Percentiles rank a stretch among this genome's conserved stretches.
Conservation (phyloP, 192 early-diverging fungal genomes). For the Entophlyctis helioformis region DNA sequence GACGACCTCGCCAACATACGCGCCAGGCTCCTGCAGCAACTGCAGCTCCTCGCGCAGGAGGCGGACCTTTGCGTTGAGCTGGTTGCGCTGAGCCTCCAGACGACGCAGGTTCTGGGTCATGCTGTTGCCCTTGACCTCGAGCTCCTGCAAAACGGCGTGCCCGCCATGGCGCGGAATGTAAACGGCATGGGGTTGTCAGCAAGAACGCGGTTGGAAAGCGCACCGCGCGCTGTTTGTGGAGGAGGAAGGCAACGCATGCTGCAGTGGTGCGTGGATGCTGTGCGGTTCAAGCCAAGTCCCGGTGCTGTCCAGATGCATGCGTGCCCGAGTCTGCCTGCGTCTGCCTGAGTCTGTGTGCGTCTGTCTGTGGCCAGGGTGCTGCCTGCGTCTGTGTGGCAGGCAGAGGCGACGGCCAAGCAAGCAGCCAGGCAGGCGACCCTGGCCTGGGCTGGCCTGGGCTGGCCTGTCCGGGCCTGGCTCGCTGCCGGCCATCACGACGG, state of each 20-base stretch:
- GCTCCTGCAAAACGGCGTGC: conserved; percentile 36
- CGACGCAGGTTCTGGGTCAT: conserved; percentile 94
- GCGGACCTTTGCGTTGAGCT: conserved; percentile 93
- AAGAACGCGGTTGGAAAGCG: background rate
- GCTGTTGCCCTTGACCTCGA: conserved; percentile 75
- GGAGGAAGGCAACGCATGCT: background rate
- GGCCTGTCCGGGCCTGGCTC: too few relatives aligned
- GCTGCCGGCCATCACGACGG: too few relatives aligned
- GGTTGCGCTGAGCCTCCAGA: conserved; percentile 96
- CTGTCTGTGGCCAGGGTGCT: too few relatives aligned
- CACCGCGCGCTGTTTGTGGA: background rate
- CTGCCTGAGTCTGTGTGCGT: too few relatives aligned
- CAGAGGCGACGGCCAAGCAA: too few relatives aligned
- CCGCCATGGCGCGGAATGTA: background rate
- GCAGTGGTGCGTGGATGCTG: background rate
- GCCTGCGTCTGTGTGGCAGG: too few relatives aligned
- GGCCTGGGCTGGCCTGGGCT: too few relatives aligned
- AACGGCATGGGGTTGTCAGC: background rate
- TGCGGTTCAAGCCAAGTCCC: background rate
- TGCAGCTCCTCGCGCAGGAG: conserved; percentile 92
- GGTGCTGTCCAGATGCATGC: background rate
- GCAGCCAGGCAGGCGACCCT: too few relatives aligned
- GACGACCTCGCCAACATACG: conserved; percentile 93
- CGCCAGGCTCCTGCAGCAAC: conserved; percentile 91
- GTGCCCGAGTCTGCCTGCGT: background rate